A percentile compares a stretch with the other conserved stretches of the same genome.
Conservation (phyloP, 129 eudicot genomes). For the Kitagawia praeruptora region DNA sequence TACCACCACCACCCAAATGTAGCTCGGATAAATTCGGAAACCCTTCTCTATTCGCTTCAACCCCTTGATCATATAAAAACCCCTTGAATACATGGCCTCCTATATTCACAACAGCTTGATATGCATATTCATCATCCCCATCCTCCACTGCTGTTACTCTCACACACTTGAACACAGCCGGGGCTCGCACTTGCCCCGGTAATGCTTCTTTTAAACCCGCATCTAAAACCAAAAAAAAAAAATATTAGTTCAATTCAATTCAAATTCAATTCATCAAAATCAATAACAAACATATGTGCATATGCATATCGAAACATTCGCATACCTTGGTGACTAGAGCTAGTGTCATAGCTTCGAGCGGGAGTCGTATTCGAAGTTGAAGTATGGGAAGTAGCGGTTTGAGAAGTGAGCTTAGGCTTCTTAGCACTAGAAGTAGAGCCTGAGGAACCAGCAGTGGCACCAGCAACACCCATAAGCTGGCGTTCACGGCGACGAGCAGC, state of each 20-base stretch:
- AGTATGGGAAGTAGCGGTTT: slow-evolving; percentile 74
- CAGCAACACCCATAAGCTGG: slow-evolving; percentile 35
- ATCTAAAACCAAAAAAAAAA: slow-evolving; percentile 24
- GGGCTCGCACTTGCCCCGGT: slow-evolving; percentile 82
- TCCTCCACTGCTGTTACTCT: slow-evolving; percentile 82
- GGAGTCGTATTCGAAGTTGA: slow-evolving; percentile 84
- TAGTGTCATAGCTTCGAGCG: slow-evolving; percentile 71
- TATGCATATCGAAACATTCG: too few relatives aligned
- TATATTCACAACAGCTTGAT: slow-evolving; percentile 72
- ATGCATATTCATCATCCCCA: slow-evolving; percentile 83
- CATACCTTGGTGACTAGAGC: slow-evolving; percentile 79
- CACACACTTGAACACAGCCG: slow-evolving; percentile 89
- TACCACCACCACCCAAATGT: slow-evolving; percentile 50
- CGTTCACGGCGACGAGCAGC: slow-evolving; percentile 88
- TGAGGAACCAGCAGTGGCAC: slow-evolving; percentile 47
- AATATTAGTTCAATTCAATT: background rate
- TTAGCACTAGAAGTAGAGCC: slow-evolving; percentile 68
- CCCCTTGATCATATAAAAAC: slow-evolving; percentile 82
- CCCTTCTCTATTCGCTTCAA: slow-evolving; percentile 40
- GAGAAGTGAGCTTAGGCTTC: slow-evolving; percentile 67
- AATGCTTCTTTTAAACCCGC: slow-evolving; percentile 56
- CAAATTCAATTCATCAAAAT: background rate
- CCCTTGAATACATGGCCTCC: slow-evolving; percentile 94
- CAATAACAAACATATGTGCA: background rate
- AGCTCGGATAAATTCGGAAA: slow-evolving; percentile 65